Percentiles rank a stretch among this genome's conserved stretches.
phyloP scores from a whole-genome alignment of 2,329 filamentous ascomycete genomes.

The Penicillium expansum region DNA sequence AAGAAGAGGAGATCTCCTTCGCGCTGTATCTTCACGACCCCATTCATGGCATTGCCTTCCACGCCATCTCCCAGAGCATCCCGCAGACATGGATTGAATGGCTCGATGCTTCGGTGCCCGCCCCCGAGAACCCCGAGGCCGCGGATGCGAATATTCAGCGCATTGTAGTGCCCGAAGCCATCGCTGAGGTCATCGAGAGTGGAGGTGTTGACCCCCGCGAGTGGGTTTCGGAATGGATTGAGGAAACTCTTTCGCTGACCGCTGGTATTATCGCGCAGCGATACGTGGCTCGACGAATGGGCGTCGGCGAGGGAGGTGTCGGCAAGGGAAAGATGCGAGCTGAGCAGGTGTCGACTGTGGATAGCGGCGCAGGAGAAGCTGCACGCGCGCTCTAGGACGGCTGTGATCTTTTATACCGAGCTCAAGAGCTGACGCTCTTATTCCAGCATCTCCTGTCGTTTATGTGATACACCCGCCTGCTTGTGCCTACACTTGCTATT shows the following conservation, averaged over 20 bases:
- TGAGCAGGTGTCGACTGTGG: conserved; percentile 55
- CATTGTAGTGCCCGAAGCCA: conserved; percentile 68
- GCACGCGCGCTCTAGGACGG: conserved; percentile 51
- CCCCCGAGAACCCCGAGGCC: conserved; percentile 40
- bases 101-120: conserved; percentile 68
- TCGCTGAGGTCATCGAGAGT: conserved; percentile 73
- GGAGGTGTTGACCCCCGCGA: conserved; percentile 86
- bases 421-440: background rate
- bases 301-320: conserved; percentile 77
- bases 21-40: conserved; percentile 81
- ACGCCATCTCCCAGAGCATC: conserved; percentile 75
- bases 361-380: conserved; percentile 59
- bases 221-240: conserved; percentile 97
- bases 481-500: background rate
- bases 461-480: conserved; percentile 1
- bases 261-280: conserved; percentile 87
- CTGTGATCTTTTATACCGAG: background rate
- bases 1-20: conserved; percentile 65
- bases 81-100: conserved; percentile 85
- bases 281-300: conserved; percentile 94
- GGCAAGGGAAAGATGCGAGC: conserved; percentile 54
- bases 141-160: conserved; percentile 36
- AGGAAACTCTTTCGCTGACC: conserved; percentile 74
- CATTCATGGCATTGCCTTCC: conserved; percentile 85
- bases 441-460: background rate